phyloP scores from a whole-genome alignment of 2,329 filamentous ascomycete genomes.

The Aureobasidium subglaciale region DNA sequence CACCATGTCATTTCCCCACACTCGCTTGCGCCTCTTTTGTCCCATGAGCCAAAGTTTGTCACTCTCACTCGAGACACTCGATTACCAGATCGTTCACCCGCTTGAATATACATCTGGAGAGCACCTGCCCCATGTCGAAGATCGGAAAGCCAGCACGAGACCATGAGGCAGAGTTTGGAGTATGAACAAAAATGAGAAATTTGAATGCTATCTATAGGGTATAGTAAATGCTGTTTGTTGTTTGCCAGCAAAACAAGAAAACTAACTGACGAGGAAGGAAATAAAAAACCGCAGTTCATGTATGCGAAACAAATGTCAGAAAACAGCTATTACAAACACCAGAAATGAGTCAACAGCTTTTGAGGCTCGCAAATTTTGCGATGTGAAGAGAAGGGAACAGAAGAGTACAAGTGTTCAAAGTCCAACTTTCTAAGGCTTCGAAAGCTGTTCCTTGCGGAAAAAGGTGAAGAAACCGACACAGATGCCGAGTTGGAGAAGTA shows the following conservation, averaged over 20 bases:
- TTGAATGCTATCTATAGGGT: constrained; percentile 2
- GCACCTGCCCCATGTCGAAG: too few relatives aligned
- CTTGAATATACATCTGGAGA: too few relatives aligned
- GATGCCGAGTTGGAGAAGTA: constrained; percentile 51
- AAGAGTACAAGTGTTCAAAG: neutral
- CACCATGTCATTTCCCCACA: constrained; percentile 4
- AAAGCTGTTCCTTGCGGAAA: constrained; percentile 53
- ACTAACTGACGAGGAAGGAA: neutral
- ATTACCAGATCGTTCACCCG: too few relatives aligned
- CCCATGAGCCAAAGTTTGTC: too few relatives aligned
- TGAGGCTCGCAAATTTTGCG: neutral
- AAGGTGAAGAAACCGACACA: constrained; percentile 52
- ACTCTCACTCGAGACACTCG: too few relatives aligned
- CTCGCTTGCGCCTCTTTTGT: too few relatives aligned
- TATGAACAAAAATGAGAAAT: too few relatives aligned
- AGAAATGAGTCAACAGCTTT: neutral
- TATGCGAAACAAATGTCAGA: neutral
- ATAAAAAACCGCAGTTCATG: neutral
- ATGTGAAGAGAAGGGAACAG: neutral
- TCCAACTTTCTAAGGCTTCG: constrained; percentile 39
- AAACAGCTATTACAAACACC: neutral
- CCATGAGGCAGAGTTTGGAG: too few relatives aligned
- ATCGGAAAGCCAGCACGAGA: too few relatives aligned
- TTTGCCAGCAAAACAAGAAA: neutral
- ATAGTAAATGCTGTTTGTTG: neutral